Base-by-base conservation (phyloP, 306 rosid species). In the Phaseolus lunatus region DNA sequence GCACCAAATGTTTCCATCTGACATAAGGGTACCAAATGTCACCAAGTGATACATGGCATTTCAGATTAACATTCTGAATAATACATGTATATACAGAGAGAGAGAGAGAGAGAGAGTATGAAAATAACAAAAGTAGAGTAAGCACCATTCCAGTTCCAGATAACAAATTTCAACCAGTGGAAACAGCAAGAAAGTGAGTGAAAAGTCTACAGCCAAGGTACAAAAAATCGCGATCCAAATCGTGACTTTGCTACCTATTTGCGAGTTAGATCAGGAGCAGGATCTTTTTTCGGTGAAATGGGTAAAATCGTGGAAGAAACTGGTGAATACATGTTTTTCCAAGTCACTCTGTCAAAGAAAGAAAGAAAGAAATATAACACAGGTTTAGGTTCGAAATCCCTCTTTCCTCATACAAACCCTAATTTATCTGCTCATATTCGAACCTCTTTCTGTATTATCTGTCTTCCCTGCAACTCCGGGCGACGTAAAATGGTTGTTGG, bases 1-100 rank as follows among this genome's bases (percentile, higher is more conserved):
- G 78, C 86, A 62, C 70, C 88, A 64, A 82, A 33, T n/a, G 73
- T 73, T 71, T 83, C 88, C 77, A 86, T 83, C 88, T 81, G 74
- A 54, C 26, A 80, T 35, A 59, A 75, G 44, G 66, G 52, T 59
- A 59, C 31, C 66, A 53, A 70, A 43, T 15, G 43, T 35, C 5
- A 47, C 37, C 26, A 63, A 44, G 41, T 22, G 29, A 50, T 26
- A 62, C 37, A 49, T 27, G 5, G 10, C 8, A 29, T 18, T 39
- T 29, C 29, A 57, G 24, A 16, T 5, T 33, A 10, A 61, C 67
- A 73, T n/a, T 64, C 4, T 18, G 49, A 9, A 63, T n/a, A n/a
- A 33, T 23, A 62, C 3, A 14, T 2, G 3, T 0, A 61, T 14
- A 31, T 0, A 52, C 6, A n/a, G 20, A 12, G 20, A 24, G 37